phyloP scores from a whole-genome alignment of 345 rosid genomes.

The Acer negundo region DNA sequence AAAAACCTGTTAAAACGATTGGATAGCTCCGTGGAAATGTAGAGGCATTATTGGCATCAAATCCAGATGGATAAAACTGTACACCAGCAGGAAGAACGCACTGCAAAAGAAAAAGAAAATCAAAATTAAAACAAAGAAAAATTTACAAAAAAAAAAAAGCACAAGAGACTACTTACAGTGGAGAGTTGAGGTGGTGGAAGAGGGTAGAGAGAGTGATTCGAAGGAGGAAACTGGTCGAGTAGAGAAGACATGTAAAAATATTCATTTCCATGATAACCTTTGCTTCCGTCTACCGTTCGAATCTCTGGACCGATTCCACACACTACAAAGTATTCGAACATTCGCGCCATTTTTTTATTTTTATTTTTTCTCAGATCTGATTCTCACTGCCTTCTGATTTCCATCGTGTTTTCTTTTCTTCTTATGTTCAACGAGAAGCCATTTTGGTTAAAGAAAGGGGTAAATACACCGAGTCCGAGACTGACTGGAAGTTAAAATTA shows the following conservation, averaged over 20 bases:
- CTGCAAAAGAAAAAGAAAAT: constrained; percentile 34
- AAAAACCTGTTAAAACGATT: constrained; percentile 80
- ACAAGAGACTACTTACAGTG: constrained; percentile 50
- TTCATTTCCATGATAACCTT: constrained; percentile 77
- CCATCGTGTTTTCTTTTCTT: neutral
- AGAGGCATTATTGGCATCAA: constrained; percentile 55
- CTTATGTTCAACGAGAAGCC: neutral
- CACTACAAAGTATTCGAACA: constrained; percentile 94
- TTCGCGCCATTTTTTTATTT: constrained; percentile 51
- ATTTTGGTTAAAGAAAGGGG: too few relatives aligned
- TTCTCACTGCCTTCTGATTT: neutral
- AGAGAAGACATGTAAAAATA: constrained; percentile 65
- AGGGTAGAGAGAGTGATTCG: constrained; percentile 68
- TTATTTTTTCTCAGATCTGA: neutral
- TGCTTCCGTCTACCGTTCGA: constrained; percentile 79
- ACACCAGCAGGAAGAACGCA: constrained; percentile 97
- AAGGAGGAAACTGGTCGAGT: constrained; percentile 87
- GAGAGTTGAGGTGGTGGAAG: constrained; percentile 97
- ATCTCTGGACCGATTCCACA: constrained; percentile 96
- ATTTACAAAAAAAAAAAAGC: neutral
- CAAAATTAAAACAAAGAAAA: neutral
- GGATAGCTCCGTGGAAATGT: constrained; percentile 90
- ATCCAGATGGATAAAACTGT: constrained; percentile 69
- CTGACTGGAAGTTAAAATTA: too few relatives aligned
- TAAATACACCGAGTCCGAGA: too few relatives aligned